Base-by-base conservation (phyloP, 495 filamentous ascomycete genomes). In the Podospora tetraspora region DNA sequence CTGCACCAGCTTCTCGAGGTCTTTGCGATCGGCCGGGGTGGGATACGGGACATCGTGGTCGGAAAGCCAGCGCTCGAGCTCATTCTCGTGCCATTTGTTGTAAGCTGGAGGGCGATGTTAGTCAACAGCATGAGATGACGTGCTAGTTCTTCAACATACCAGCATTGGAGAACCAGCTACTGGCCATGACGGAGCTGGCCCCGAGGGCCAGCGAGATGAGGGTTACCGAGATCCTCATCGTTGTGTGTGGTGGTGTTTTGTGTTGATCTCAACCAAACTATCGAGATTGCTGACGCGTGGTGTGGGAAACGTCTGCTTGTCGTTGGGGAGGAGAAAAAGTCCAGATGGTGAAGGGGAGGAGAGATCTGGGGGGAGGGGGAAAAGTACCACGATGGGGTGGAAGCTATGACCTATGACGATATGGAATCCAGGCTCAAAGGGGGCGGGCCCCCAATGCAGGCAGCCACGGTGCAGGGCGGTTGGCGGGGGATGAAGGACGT, bases 31-130 rank as follows among this genome's bases (percentile, higher is more conserved):
- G n/a, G 92, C 89, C 19, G 91, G 89, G 6, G 85, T 88, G 27
- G 92, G 90, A 73, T 94, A 93, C 9, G 93, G 92, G 66, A 99
- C 86, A 78, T 96, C 86, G 80, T 99, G 88, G 73, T 99, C 95
- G 25, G 91, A 91, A 67, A 99, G 90, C 95, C 95, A 99, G 73
- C 95, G 86, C 83, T 99, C 94, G 12, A 99, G 86, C 83, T 99
- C 95, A 8, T 92, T 97, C 82, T 97, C 89, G 76, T 98, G 94
- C 95, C 95, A 99, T 77, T 94, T 97, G 82, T 97, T 97, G 85
- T 98, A 99, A 7, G 89, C 95, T 30, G 59, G 59, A 25, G 16
- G 5, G n/a, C n/a, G 1, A 4, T 34, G 37, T 62, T 59, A 52
- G 2, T 32, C 6, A 1, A 25, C 11, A 8, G 10, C 16, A 3